These are phyloP conservation scores for Suillus tomentosus DNA, from an alignment of 768 basidiomycete genomes.

Conservation along the genomic window DNA sequence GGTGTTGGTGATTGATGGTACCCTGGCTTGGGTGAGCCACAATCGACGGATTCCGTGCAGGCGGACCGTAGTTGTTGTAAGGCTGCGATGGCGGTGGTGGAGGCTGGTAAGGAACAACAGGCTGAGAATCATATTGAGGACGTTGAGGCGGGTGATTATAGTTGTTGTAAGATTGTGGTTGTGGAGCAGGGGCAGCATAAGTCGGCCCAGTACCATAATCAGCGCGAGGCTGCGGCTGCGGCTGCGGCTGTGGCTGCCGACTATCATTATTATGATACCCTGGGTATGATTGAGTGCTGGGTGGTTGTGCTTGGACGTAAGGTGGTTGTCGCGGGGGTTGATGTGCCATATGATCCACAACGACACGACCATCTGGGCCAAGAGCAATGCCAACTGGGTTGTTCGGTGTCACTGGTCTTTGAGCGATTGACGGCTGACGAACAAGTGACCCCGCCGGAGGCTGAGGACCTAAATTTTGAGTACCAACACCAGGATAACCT, in stretches of 20 bases:
- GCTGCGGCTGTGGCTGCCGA: conserved; percentile 43
- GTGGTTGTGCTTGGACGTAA: conserved; percentile 3
- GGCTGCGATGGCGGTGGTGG: conserved; percentile 14
- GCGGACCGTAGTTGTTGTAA: conserved; percentile 16
- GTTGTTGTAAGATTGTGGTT: conserved; percentile 15
- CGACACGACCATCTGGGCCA: conserved; percentile 77
- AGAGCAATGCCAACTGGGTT: conserved; percentile 83
- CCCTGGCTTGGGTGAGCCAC: conserved; percentile 18
- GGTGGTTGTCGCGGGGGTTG: conserved; percentile 27
- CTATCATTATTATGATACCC: conserved; percentile 23
- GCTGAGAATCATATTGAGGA: conserved; percentile 23
- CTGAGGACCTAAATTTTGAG: conserved; percentile 64
- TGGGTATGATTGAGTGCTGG: conserved; percentile 20
- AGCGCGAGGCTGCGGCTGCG: conserved; percentile 37
- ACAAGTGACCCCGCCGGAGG: conserved; percentile 37
- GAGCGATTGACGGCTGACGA: conserved; percentile 32
- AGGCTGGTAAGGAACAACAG: conserved; percentile 20
- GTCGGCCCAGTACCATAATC: conserved; percentile 22
- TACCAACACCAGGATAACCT: conserved; percentile 84
- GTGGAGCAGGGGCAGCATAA: conserved; percentile 16
- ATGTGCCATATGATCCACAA: conserved; percentile 78
- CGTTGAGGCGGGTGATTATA: conserved; percentile 25
- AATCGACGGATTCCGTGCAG: conserved; percentile 13
- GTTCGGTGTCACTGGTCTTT: conserved; percentile 65
- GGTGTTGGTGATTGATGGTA: conserved; percentile 31